Evolutionary conservation across 2,329 filamentous ascomycete genomes (phyloP).

Genomic region (Bipolaris bicolor): DNA sequence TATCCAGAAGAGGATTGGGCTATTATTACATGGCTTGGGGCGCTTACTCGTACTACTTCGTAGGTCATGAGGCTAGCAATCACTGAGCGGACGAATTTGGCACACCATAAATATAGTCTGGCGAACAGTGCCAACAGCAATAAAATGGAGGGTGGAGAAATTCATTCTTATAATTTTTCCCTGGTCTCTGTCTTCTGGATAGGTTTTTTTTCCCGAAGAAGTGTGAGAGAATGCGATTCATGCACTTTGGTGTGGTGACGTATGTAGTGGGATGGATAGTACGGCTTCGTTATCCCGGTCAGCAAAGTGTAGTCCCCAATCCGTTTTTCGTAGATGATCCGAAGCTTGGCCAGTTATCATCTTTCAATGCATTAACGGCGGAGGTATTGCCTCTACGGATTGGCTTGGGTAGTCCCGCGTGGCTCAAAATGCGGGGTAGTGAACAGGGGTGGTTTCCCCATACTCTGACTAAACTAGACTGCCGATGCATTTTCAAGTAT

Average conservation of each 20-base stretch:
- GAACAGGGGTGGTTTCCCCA: constrained; percentile 8
- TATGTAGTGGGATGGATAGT: not conserved
- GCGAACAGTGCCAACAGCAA: not conserved
- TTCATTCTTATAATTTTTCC: not conserved
- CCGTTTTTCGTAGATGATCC: not conserved
- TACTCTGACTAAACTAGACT: not conserved
- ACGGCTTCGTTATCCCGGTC: not conserved
- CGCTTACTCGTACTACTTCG: constrained; percentile 9
- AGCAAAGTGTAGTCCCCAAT: constrained; percentile 2
- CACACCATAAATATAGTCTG: not conserved
- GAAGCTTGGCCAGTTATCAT: constrained; percentile 17
- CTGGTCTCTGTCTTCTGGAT: not conserved
- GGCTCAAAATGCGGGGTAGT: constrained; percentile 23
- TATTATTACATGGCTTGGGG: constrained; percentile 9
- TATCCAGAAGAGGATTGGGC: constrained; percentile 7
- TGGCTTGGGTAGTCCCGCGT: constrained; percentile 7
- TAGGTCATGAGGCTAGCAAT: constrained; percentile 16
- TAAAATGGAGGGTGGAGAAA: not conserved
- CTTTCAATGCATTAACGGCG: constrained; percentile 11
- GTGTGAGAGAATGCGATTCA: not conserved
- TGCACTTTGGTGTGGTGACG: not conserved
- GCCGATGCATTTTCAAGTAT: not conserved
- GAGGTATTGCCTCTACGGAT: constrained; percentile 19
- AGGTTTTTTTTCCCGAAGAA: too few species aligned
- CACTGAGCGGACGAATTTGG: constrained; percentile 11